Conservation (phyloP, 139 green algal genomes). For the Chlamydomonas urium region DNA sequence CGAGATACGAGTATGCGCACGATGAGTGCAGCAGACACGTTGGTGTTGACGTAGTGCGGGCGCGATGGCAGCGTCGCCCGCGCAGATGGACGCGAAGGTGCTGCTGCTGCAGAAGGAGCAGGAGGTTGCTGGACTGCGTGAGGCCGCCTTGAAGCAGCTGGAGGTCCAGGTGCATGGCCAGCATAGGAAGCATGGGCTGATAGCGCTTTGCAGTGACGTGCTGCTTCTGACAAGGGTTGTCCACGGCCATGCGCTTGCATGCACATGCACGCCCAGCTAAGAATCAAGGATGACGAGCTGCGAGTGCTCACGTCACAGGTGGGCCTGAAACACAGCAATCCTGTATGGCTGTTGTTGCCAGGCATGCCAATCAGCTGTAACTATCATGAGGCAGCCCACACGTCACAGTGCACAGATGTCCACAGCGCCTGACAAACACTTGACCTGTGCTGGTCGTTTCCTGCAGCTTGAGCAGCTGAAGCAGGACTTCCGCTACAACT, state of each 20-base stretch:
- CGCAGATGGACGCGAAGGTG: background rate
- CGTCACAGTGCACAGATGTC: background rate
- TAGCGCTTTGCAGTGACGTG: no score
- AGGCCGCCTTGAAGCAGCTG: constrained; percentile 12
- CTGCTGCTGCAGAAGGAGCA: constrained; percentile 27
- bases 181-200: no score
- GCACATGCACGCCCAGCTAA: no score
- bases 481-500: constrained; percentile 53
- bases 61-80: no score
- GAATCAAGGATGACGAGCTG: background rate
- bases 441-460: background rate
- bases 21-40: no score
- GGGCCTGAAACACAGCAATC: background rate
- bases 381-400: background rate
- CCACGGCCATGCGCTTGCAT: background rate
- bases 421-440: background rate
- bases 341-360: background rate
- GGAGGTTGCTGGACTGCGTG: constrained; percentile 20
- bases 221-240: background rate
- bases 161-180: constrained; percentile 6
- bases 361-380: background rate
- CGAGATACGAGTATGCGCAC: no score
- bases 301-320: background rate
- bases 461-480: constrained; percentile 42
- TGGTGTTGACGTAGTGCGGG: no score